These are phyloP conservation scores for Pythium pectinolyticum DNA, from an alignment of 352 stramenopile genomes.

Conservation along the genomic window DNA sequence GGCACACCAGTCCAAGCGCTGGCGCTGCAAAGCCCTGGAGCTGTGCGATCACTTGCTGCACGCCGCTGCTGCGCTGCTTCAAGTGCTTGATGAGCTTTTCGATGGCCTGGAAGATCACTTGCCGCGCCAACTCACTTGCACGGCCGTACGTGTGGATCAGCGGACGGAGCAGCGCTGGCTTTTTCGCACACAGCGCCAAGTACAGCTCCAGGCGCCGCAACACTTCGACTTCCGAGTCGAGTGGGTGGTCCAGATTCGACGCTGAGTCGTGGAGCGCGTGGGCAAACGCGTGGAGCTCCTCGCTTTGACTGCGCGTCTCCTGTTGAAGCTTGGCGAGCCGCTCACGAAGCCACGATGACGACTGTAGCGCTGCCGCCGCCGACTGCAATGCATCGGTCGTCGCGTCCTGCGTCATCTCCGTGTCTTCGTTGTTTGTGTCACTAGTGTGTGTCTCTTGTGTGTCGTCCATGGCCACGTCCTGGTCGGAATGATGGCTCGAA, in stretches of 20 bases:
- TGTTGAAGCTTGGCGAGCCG: constrained; percentile 17
- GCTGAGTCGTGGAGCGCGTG: constrained; percentile 25
- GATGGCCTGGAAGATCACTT: constrained; percentile 72
- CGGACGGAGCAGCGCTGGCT: constrained; percentile 56
- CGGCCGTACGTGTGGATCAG: constrained; percentile 63
- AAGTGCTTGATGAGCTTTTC: constrained; percentile 88
- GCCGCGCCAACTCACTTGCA: constrained; percentile 58
- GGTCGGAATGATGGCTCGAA: background rate
- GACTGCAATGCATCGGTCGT: background rate
- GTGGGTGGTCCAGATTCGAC: constrained; percentile 17
- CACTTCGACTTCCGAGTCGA: constrained; percentile 54
- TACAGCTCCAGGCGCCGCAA: constrained; percentile 71
- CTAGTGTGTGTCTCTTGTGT: background rate
- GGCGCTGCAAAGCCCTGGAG: constrained; percentile 61
- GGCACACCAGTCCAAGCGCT: constrained; percentile 65
- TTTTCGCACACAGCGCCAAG: constrained; percentile 76
- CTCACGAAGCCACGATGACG: constrained; percentile 19
- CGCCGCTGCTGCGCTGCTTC: constrained; percentile 55
- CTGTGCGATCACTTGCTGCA: constrained; percentile 59
- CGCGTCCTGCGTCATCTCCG: background rate
- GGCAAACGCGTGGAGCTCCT: constrained; percentile 47
- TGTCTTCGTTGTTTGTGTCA: constrained; percentile 3
- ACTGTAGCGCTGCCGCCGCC: background rate
- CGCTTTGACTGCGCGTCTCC: constrained; percentile 7
- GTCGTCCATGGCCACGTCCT: constrained; percentile 33